Base-by-base conservation (phyloP, 179 eudicot species). In the Beta corolliflora region DNA sequence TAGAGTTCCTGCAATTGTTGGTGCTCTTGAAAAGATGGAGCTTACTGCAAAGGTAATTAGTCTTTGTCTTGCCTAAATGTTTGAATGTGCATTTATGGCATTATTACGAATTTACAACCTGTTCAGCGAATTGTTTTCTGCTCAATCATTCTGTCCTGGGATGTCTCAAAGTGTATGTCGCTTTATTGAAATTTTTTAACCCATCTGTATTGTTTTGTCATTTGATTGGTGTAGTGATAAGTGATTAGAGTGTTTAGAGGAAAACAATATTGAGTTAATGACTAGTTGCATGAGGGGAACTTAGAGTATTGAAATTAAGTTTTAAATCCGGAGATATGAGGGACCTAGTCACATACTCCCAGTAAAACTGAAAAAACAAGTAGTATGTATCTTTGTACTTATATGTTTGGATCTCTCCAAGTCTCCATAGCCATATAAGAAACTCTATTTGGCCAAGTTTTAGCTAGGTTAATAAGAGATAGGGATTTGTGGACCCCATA, bases 1-100 rank as follows among this genome's bases (percentile, higher is more conserved):
- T 60, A 89, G 99, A 82, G 95, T 95, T 88, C 95, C 98, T 83
- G 94, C 98, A 66, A 95, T 95, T 80, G 89, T 88, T 66, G 81
- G 21, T 83, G 89, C 94, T 77, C 94, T 95, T 77, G 91, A 91
- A 82, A 89, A 86, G 74, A 88, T 92, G 95, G 84, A 90, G 86
- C 90, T 95, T 72, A 92, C 97, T 80, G 84, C 99, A 60, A 85
- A 90, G 97, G 99, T 95, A 91, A 23, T 45, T 15, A 45, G 31
- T n/a, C 77, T 41, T 15, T 52, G 41, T 45, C 46, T 61, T 45
- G 46, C 36, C 41, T 78, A 71, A 19, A 69, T 77, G 15, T 66
- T 71, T 18, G 53, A 23, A 58, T 79, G n/a, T 54, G 25, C 29
- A 48, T 67, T 77, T 15, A 18, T 36, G 67, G 21, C 58, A 19